phyloP scores from a whole-genome alignment of 148 eudicot genomes.

The Pharnaceum exiguum region DNA sequence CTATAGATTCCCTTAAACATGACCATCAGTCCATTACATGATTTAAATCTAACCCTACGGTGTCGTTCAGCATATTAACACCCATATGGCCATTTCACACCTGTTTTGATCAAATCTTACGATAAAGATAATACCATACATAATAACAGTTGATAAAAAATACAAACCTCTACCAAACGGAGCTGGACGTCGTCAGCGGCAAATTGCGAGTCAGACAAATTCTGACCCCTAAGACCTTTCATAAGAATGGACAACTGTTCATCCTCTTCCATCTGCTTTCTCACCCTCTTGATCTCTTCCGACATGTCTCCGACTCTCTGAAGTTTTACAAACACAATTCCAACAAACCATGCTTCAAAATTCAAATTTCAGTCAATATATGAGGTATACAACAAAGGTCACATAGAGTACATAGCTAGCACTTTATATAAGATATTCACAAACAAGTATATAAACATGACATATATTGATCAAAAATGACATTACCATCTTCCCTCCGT shows the following conservation, averaged over 20 bases:
- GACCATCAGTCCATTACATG: too few species aligned
- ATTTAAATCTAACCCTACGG: too few species aligned
- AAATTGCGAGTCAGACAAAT: constrained; percentile 76
- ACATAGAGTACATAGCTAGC: too few species aligned
- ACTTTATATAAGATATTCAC: too few species aligned
- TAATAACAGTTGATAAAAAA: neutral
- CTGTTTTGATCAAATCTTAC: neutral
- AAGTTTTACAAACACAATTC: constrained; percentile 2
- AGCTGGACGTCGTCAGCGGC: constrained; percentile 78
- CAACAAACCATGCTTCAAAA: too few species aligned
- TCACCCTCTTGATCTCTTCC: constrained; percentile 82
- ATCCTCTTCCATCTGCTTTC: constrained; percentile 98
- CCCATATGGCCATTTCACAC: neutral
- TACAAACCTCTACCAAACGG: constrained; percentile 87
- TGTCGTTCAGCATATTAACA: too few species aligned
- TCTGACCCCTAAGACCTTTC: constrained; percentile 97
- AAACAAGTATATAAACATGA: too few species aligned
- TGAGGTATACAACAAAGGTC: too few species aligned
- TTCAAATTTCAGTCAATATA: too few species aligned
- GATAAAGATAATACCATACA: neutral
- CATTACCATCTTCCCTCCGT: too few species aligned
- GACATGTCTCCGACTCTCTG: constrained; percentile 93
- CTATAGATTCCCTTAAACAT: too few species aligned
- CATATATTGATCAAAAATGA: too few species aligned
- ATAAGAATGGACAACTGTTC: constrained; percentile 80